A percentile compares a stretch with the other conserved stretches of the same genome.
Conservation (phyloP, 108 stramenopile genomes). For the Skeletonema menzelii region DNA sequence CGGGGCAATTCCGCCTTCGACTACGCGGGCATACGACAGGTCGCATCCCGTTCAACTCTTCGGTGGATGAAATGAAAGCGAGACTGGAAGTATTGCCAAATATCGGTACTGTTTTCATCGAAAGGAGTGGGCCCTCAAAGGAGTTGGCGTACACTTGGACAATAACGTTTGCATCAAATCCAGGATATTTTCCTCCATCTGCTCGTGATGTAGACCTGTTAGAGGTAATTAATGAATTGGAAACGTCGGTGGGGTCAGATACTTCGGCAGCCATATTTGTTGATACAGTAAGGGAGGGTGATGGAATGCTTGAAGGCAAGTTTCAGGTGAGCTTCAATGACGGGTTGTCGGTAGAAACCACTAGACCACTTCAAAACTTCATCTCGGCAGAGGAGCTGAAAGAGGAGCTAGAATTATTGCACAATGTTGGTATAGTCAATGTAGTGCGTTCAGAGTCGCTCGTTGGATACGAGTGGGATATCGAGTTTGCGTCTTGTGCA, state of each 20-base stretch:
- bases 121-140: constrained; percentile 54
- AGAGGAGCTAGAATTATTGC: constrained; percentile 58
- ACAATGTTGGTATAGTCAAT: constrained; percentile 62
- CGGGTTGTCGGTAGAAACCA: constrained; percentile 26
- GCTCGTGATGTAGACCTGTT: constrained; percentile 60
- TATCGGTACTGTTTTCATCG: constrained; percentile 71
- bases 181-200: constrained; percentile 77
- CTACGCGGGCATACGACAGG: constrained; percentile 64
- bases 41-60: constrained; percentile 80
- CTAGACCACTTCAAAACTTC: constrained; percentile 51
- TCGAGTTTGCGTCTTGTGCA: constrained; percentile 74
- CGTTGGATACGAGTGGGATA: constrained; percentile 69
- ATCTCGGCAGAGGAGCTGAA: constrained; percentile 64
- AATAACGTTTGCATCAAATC: constrained; percentile 79
- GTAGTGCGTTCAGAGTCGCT: constrained; percentile 51
- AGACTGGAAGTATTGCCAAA: constrained; percentile 75
- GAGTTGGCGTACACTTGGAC: constrained; percentile 77
- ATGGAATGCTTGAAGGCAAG: constrained; percentile 51
- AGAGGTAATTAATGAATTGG: constrained; percentile 34
- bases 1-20: constrained; percentile 66
- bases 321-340: constrained; percentile 59
- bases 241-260: constrained; percentile 34
- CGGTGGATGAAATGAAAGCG: constrained; percentile 60
- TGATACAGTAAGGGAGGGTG: constrained; percentile 22
- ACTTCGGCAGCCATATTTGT: constrained; percentile 12